Evolutionary conservation across 2,329 filamentous ascomycete species (phyloP), one percentile per base, ranked within the genome.

Genomic region (Hymenoscyphus occultus): DNA sequence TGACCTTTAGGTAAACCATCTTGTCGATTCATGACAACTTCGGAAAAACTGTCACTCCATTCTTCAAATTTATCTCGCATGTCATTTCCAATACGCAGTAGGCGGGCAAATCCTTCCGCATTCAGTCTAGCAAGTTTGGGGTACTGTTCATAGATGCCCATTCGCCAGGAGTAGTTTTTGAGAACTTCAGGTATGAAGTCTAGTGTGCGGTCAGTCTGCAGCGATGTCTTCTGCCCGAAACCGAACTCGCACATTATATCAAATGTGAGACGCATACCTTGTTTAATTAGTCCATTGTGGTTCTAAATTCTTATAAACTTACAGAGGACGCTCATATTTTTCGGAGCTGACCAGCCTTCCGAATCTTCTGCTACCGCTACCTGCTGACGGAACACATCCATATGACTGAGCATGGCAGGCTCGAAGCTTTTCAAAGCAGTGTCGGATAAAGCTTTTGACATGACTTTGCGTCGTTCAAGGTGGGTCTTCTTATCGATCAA

Each of bases 211-310:
- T 54, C 60, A 10, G 28, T 64, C n/a, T 72, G 64, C n/a, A 59
- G 64, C 60, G 69, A 28, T 56, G 65, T 64, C 12, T 56, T 28
- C 14, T 32, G 2, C 1, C 59, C 39, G 60, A 70, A 73, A 1
- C 70, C 65, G 1, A 75, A 62, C 12, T 72, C 65, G 3, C 66
- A 56, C 61, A 75, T 72, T 9, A 71, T 67, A 45, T 74, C 72
- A 56, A 72, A 72, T 14, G 70, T 61, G 28, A 72, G 59, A 54
- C 67, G 66, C 32, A 69, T 70, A 60, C 68, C 60, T 67, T 5
- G 5, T 6, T 16, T 2, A 6, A 16, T 45, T 45, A 45, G 40
- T 16, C 14, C n/a, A 16, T 1, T n/a, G 14, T 12, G 14, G 16
- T 59, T 39, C 39, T 13, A 6, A n/a, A 22, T 28, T 14, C 32